Percentiles rank a stretch among this genome's conserved stretches.
These are phyloP conservation scores for Vitis labrusca DNA, from an alignment of 164 flowering plant genomes.

Conservation along the genomic window DNA sequence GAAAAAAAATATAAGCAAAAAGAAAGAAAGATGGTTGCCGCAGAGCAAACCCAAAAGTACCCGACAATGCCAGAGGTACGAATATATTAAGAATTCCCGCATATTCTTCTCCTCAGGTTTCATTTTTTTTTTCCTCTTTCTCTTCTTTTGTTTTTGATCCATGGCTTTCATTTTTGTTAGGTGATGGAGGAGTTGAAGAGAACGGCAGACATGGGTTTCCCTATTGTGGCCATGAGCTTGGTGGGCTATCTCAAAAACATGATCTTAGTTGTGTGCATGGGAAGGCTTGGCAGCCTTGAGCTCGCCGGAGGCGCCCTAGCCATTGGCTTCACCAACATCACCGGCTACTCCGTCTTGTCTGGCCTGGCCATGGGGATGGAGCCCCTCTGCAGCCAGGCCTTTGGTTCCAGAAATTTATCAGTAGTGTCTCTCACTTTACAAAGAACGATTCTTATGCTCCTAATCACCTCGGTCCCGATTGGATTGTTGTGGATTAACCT, in stretches of 20 bases:
- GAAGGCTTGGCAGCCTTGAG: slow-evolving; percentile 77
- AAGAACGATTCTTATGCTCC: slow-evolving; percentile 64
- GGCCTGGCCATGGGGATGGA: slow-evolving; percentile 97
- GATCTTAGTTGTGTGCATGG: slow-evolving; percentile 77
- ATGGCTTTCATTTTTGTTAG: slow-evolving; percentile 22
- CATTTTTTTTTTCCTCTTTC: background rate
- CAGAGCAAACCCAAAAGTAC: slow-evolving; percentile 39
- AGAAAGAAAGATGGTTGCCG: slow-evolving; percentile 34
- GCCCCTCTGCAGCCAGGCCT: slow-evolving; percentile 87
- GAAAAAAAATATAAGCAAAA: background rate
- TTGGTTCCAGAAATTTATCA: slow-evolving; percentile 62
- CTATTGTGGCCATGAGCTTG: slow-evolving; percentile 61
- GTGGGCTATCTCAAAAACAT: slow-evolving; percentile 64
- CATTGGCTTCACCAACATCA: slow-evolving; percentile 93
- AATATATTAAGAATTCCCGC: slow-evolving; percentile 1
- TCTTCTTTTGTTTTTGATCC: background rate
- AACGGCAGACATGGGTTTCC: slow-evolving; percentile 53
- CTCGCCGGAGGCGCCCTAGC: slow-evolving; percentile 94
- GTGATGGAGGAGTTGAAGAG: slow-evolving; percentile 72
- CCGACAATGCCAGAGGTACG: slow-evolving; percentile 65
- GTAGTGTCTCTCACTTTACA: slow-evolving; percentile 45
- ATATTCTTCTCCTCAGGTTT: background rate
- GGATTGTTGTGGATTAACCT: slow-evolving; percentile 69
- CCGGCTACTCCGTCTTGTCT: slow-evolving; percentile 83
- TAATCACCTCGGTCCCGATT: slow-evolving; percentile 60